Evolutionary conservation across 495 filamentous ascomycete species (phyloP).

Genomic region (Penicillium simplicissimum): DNA sequence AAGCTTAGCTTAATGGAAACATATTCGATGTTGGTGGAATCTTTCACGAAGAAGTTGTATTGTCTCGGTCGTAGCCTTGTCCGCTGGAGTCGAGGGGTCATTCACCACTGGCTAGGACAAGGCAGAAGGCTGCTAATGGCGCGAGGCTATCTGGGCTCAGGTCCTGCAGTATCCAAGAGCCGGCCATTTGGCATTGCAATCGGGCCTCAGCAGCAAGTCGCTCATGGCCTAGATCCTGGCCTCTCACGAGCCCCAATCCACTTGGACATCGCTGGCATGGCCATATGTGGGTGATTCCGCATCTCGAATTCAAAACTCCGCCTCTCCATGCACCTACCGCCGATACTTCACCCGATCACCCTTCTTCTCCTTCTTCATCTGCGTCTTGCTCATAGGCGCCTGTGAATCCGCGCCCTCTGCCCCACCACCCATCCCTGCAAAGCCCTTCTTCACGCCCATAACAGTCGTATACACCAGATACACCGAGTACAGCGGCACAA

Average conservation of each 20-base stretch:
- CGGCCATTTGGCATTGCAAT: not conserved
- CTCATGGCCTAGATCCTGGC: not conserved
- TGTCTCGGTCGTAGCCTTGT: not conserved
- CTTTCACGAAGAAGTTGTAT: not conserved
- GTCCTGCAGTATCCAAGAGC: not conserved
- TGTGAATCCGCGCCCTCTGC: slow-evolving; percentile 21
- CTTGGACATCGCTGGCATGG: not conserved
- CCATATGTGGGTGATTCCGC: not conserved
- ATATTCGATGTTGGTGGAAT: too few species aligned
- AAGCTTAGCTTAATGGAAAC: too few species aligned
- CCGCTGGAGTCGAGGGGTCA: not conserved
- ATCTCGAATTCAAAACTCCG: not conserved
- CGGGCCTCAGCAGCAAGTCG: not conserved
- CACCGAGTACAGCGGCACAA: slow-evolving; percentile 68
- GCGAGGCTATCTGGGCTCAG: not conserved
- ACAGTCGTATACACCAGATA: slow-evolving; percentile 68
- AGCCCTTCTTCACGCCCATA: slow-evolving; percentile 62
- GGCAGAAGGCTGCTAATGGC: not conserved
- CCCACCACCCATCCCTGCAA: slow-evolving; percentile 57
- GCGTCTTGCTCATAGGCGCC: slow-evolving; percentile 55
- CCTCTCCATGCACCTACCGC: not conserved
- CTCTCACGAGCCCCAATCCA: not conserved
- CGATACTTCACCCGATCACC: slow-evolving; percentile 51
- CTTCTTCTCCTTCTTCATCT: slow-evolving; percentile 64
- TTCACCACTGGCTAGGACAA: not conserved